Evolutionary conservation across 768 basidiomycete genomes (phyloP), one percentile per base, ranked within the genome.

Genomic region (Lyophyllum semitale): DNA sequence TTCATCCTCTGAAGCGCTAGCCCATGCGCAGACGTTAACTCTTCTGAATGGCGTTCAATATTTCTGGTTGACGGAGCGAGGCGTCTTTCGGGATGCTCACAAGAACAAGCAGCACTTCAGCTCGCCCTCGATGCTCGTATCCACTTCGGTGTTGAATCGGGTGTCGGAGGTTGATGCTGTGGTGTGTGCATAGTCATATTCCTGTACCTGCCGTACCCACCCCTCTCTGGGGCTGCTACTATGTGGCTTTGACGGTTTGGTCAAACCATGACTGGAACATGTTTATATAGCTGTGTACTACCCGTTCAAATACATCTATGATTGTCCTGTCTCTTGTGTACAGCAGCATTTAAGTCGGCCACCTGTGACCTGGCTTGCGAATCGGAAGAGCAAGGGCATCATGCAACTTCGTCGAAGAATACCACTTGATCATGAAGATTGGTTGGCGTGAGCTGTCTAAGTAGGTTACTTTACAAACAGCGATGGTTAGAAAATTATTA

Each of bases 1-100:
- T 60, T 79, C 85, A 80, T 86, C 85, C 78, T 54, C 69, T 70
- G 86, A 87, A 87, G 78, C 87, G 85, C 79, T 72, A 78, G 79
- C 79, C 63, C 49, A n/a, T 26, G 59, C 51, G 30, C 58, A 59
- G 77, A 75, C 71, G 76, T 78, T 79, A 58, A 69, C 68, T 77
- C 77, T 66, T 77, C 78, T 82, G 76, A 68, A 52, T 82, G 83
- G 75, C 85, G 87, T 86, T 75, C 62, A 58, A 69, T n/a, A n/a
- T 78, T 87, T 86, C 78, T 71, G 81, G 88, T 88, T 84, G 86
- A 76, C 79, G 85, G 87, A 89, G 87, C 86, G 85, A 88, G 85
- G 83, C 68, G 75, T 77, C 72, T 71, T 63, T 66, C 55, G 66
- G 70, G 61, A 56, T 65, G 72, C 62, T 75, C 72, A 70, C 67